These are phyloP conservation scores for Lippia alba DNA, from an alignment of 305 asterid species.

Conservation along the genomic window DNA sequence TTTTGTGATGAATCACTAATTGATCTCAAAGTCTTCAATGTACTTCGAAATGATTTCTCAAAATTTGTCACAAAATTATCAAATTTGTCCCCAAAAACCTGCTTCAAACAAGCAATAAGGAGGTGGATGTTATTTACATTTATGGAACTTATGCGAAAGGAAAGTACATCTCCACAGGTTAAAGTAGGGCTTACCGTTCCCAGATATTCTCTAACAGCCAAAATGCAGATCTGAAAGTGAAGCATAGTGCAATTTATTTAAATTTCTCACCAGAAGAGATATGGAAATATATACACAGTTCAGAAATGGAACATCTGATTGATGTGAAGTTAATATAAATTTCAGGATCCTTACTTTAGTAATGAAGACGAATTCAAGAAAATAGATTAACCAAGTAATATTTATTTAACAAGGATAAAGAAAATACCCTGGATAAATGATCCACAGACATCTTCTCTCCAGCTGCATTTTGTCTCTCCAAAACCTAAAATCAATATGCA, in stretches of 20 bases:
- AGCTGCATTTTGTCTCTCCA: constrained; percentile 61
- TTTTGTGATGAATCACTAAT: constrained; percentile 56
- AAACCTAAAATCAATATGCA: constrained; percentile 52
- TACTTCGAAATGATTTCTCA: constrained; percentile 57
- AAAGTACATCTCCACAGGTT: constrained; percentile 20
- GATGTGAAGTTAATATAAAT: not conserved
- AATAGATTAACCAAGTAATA: constrained; percentile 25
- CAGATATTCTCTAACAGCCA: constrained; percentile 64
- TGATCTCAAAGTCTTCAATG: constrained; percentile 65
- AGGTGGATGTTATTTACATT: constrained; percentile 14
- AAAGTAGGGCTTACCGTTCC: constrained; percentile 49
- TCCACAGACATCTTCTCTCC: constrained; percentile 56
- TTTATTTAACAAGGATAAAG: constrained; percentile 27
- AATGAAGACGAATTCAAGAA: not conserved
- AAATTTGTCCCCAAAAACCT: constrained; percentile 66
- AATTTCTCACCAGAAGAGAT: constrained; percentile 21
- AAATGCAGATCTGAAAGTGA: constrained; percentile 52
- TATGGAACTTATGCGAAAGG: constrained; percentile 6
- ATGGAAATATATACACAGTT: not conserved
- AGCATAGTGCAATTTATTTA: constrained; percentile 17
- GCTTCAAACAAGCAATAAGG: constrained; percentile 44
- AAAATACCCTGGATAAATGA: constrained; percentile 66
- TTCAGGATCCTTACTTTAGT: not conserved
- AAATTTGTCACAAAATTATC: constrained; percentile 51
- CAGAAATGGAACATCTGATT: constrained; percentile 10